phyloP scores from a whole-genome alignment of 2,329 filamentous ascomycete species.

The Falciphora oryzae region DNA sequence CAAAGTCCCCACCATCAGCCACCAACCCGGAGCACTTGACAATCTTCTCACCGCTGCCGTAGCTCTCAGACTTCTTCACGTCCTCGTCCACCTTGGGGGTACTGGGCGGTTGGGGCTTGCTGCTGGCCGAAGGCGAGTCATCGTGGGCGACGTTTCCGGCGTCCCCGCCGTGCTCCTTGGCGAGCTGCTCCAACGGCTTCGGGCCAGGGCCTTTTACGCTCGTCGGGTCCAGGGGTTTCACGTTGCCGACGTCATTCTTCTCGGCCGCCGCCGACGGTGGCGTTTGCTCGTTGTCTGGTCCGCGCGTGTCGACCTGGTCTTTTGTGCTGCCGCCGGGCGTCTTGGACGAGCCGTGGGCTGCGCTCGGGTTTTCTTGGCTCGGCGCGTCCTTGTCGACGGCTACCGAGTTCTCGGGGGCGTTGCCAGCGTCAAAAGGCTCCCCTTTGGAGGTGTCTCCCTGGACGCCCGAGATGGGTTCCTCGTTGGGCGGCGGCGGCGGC shows the following conservation, averaged over 20 bases:
- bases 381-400: not conserved
- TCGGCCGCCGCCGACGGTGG: conserved; percentile 19
- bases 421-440: conserved; percentile 76
- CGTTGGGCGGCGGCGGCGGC: conserved; percentile 24
- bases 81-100: conserved; percentile 12
- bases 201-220: conserved; percentile 37
- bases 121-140: not conserved
- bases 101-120: not conserved
- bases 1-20: conserved; percentile 64
- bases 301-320: conserved; percentile 35
- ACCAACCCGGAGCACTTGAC: conserved; percentile 52
- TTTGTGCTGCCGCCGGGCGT: conserved; percentile 19
- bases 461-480: conserved; percentile 68
- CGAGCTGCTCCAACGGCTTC: conserved; percentile 33
- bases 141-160: conserved; percentile 18
- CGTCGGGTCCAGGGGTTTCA: conserved; percentile 25
- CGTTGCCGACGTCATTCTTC: conserved; percentile 30
- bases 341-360: conserved; percentile 14
- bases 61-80: conserved; percentile 27
- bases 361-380: conserved; percentile 10
- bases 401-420: conserved; percentile 28
- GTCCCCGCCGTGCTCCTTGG: conserved; percentile 26
- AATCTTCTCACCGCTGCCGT: conserved; percentile 50
- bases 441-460: conserved; percentile 59
- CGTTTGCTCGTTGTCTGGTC: conserved; percentile 29